A percentile compares a stretch with the other conserved stretches of the same genome.
Conservation (phyloP, 345 rosid genomes). For the Boechera retrofracta region DNA sequence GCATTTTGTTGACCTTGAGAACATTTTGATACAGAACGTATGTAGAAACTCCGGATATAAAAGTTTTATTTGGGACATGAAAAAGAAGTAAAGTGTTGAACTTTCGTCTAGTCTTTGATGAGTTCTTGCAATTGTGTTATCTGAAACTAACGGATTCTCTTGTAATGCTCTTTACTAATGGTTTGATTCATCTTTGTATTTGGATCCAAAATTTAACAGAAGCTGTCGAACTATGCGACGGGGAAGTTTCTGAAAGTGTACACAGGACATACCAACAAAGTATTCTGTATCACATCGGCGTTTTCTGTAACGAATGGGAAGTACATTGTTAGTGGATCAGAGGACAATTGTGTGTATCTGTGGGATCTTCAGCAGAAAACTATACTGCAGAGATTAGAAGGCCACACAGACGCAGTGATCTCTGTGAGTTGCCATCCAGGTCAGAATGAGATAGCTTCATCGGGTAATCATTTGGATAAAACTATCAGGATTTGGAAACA, state of each 20-base stretch:
- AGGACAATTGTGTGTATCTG: conserved; percentile 81
- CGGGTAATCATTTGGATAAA: conserved; percentile 76
- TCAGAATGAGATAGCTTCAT: conserved; percentile 85
- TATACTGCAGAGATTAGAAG: conserved; percentile 83
- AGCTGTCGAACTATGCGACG: conserved; percentile 82
- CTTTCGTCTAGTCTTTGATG: background rate
- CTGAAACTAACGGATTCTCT: background rate
- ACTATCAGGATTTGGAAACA: conserved; percentile 86
- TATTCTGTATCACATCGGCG: conserved; percentile 83
- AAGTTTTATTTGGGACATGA: background rate
- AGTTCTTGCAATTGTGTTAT: background rate
- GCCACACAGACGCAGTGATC: conserved; percentile 81
- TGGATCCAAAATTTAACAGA: conserved; percentile 50
- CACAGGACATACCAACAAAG: conserved; percentile 80
- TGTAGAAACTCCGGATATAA: background rate
- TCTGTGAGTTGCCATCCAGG: conserved; percentile 85
- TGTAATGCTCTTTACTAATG: conserved; percentile 10
- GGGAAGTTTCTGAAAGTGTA: conserved; percentile 89
- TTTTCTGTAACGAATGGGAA: conserved; percentile 95
- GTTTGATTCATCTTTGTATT: conserved; percentile 8
- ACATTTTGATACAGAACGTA: background rate
- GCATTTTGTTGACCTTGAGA: background rate
- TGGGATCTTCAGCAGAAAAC: conserved; percentile 96
- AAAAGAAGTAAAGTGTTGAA: background rate
- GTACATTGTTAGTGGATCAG: conserved; percentile 95